These are phyloP conservation scores for Penicillium alfredii DNA, from an alignment of 495 filamentous ascomycete genomes.

Conservation along the genomic window DNA sequence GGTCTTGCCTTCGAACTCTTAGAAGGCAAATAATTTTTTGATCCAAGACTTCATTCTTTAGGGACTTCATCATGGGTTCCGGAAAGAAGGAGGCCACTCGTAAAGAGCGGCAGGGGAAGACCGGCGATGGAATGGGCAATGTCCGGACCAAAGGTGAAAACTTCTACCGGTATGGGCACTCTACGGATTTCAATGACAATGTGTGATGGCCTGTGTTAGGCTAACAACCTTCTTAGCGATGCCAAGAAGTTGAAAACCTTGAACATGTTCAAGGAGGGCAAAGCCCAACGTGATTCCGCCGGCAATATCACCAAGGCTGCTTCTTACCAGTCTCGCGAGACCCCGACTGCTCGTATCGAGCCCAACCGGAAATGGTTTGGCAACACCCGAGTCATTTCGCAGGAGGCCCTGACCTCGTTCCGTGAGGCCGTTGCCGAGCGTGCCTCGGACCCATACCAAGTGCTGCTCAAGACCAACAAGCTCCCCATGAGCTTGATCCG, in stretches of 20 bases:
- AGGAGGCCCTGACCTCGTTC: conserved; percentile 69
- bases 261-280: conserved; percentile 83
- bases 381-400: conserved; percentile 65
- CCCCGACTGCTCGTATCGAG: conserved; percentile 81
- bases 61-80: conserved; percentile 68
- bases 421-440: conserved; percentile 88
- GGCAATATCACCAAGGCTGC: conserved; percentile 80
- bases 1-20: conserved; percentile 26
- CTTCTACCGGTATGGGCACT: conserved; percentile 65
- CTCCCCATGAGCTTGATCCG: conserved; percentile 76
- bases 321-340: conserved; percentile 70
- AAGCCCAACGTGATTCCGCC: conserved; percentile 63
- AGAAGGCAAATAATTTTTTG: conserved; percentile 13
- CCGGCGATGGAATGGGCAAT: conserved; percentile 78
- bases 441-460: conserved; percentile 83
- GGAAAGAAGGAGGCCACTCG: conserved; percentile 88
- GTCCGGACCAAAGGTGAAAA: conserved; percentile 94
- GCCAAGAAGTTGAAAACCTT: conserved; percentile 83
- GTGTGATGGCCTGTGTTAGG: background rate
- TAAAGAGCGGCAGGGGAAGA: conserved; percentile 74
- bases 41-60: conserved; percentile 13
- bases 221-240: conserved; percentile 38
- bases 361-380: conserved; percentile 87
- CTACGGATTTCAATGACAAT: background rate
- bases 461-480: conserved; percentile 91